Conservation (phyloP, 78 protist genomes). For the Salpingoeca rosetta region DNA sequence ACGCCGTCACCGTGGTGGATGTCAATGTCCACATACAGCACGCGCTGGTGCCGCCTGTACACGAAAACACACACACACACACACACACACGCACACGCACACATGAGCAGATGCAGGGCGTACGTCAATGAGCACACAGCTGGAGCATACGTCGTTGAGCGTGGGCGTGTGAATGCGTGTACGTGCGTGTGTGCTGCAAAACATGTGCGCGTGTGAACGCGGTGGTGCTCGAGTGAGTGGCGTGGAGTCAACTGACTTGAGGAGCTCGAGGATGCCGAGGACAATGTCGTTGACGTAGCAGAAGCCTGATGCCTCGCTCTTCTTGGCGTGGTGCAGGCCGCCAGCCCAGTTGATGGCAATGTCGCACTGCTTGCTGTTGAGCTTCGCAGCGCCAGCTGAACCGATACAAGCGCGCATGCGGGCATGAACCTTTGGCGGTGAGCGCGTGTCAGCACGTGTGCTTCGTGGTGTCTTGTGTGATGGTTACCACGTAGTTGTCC, state of each 20-base stretch:
- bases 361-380: constrained; percentile 71
- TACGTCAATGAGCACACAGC: constrained; percentile 86
- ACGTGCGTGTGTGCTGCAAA: no score
- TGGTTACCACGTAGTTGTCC: background rate
- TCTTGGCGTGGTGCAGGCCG: constrained; percentile 98
- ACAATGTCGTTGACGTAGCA: constrained; percentile 99
- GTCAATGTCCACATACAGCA: constrained; percentile 96
- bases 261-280: constrained; percentile 88
- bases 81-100: no score
- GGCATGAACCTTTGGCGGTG: background rate
- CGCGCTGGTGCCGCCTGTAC: constrained; percentile 62
- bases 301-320: constrained; percentile 92
- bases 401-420: background rate
- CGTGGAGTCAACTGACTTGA: constrained; percentile 53
- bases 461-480: background rate
- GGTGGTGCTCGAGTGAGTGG: constrained; percentile 12
- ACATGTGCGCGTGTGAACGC: no score
- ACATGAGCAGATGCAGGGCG: no score
- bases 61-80: no score
- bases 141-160: constrained; percentile 87
- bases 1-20: constrained; percentile 98
- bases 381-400: constrained; percentile 74
- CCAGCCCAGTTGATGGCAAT: constrained; percentile 98
- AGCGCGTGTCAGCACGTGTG: background rate
- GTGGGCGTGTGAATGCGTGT: constrained; percentile 81